Conservation (phyloP, 2,329 filamentous ascomycete species). For the Alternaria brassicae region DNA sequence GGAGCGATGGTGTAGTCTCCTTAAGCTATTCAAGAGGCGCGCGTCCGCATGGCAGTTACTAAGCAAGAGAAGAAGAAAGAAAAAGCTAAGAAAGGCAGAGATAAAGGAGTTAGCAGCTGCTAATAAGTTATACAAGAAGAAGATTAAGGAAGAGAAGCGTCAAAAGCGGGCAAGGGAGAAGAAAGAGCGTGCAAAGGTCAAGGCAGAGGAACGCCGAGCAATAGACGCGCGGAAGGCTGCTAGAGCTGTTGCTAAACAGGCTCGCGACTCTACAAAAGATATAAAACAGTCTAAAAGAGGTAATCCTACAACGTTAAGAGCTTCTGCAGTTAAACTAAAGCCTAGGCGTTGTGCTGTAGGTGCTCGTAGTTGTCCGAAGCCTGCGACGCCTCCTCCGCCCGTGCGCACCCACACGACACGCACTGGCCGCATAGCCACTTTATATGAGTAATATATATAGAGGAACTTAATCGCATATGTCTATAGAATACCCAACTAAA, state of each 20-base stretch:
- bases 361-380: background rate
- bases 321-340: background rate
- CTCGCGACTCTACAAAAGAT: background rate
- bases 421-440: background rate
- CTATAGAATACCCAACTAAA: too few relatives aligned
- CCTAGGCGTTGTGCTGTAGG: background rate
- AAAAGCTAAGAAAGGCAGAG: slow-evolving; percentile 2
- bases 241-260: background rate
- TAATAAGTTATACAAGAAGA: slow-evolving; percentile 1
- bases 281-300: background rate
- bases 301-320: background rate
- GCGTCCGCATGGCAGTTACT: background rate
- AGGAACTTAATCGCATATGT: too few relatives aligned
- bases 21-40: background rate
- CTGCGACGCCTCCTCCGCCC: background rate
- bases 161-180: background rate
- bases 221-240: slow-evolving; percentile 4
- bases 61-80: background rate
- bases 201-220: background rate
- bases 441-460: background rate
- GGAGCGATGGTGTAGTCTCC: slow-evolving; percentile 6
- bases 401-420: background rate
- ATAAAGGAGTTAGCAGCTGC: background rate
- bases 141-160: slow-evolving; percentile 1
- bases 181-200: background rate